These are phyloP conservation scores for Elasticomyces elasticus DNA, from an alignment of 495 filamentous ascomycete genomes.

Conservation along the genomic window DNA sequence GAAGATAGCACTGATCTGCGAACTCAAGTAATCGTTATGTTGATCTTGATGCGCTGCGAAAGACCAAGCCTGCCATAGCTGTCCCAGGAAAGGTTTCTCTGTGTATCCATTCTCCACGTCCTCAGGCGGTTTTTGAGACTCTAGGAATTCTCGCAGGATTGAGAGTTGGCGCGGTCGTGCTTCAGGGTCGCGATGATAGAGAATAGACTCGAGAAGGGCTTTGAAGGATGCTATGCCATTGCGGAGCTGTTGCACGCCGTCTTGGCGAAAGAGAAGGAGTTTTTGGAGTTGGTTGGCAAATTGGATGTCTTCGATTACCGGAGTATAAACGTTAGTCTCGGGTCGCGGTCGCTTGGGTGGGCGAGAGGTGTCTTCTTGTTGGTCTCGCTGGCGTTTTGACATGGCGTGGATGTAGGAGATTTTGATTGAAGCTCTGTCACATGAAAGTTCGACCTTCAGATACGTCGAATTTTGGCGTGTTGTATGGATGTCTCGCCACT, in stretches of 20 bases:
- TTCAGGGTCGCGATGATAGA: conserved; percentile 31
- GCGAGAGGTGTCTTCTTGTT: background rate
- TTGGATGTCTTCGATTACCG: conserved; percentile 20
- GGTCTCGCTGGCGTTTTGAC: conserved; percentile 16
- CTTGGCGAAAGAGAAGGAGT: conserved; percentile 21
- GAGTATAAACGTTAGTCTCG: background rate
- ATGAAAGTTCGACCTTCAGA: no score
- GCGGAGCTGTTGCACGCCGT: conserved; percentile 16
- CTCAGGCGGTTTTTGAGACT: conserved; percentile 49
- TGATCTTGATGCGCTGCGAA: conserved; percentile 59
- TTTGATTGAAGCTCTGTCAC: background rate
- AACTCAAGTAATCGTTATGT: conserved; percentile 65
- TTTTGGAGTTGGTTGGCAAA: conserved; percentile 22
- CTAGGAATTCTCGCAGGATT: conserved; percentile 65
- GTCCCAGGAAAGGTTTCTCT: conserved; percentile 51
- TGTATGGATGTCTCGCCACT: no score
- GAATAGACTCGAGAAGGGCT: conserved; percentile 57
- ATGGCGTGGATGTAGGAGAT: conserved; percentile 1
- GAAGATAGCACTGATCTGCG: conserved; percentile 62
- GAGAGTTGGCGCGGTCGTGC: conserved; percentile 24
- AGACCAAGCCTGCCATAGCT: conserved; percentile 71
- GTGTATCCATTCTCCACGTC: conserved; percentile 42
- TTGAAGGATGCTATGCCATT: conserved; percentile 59
- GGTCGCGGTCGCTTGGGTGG: conserved; percentile 17
- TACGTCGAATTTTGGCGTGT: no score